Base-by-base conservation (phyloP, 2,329 filamentous ascomycete genomes). In the Reticulascus tulasneorum region DNA sequence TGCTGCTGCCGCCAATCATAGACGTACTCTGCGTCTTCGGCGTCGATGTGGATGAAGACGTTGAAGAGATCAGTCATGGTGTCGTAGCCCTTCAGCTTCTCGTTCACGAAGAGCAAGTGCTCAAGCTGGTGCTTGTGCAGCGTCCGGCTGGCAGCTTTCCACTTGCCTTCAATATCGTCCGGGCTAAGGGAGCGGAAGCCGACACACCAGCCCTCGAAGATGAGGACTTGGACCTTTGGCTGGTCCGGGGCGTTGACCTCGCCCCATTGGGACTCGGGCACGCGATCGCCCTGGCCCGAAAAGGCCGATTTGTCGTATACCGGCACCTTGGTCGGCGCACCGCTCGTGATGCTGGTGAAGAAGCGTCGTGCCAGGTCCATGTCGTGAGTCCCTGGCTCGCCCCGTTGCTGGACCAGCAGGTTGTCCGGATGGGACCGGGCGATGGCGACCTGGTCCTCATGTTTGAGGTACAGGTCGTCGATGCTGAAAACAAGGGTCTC, bases 121-220 rank as follows among this genome's bases (percentile, higher is more conserved):
- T 67, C 64, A 4, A 75, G 62, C 11, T 53, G 52, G 53, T 79
- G 70, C 39, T 45, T 59, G 49, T 58, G 63, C 28, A 71, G 68
- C 22, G 57, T 77, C 55, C 56, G 76, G 58, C 56, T 71, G 47
- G 62, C 62, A 34, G 66, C 61, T 58, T 71, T 74, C 53, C 68
- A 65, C 48, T 70, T 70, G 4, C 79, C 56, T 19, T 71, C 68
- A 5, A 77, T 56, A 6, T 73, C 67, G n/a, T 63, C 55, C 1
- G 71, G 59, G 20, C 64, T 50, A 10, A 90, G 59, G 1, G 83
- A 60, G 6, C 81, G 78, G 63, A 95, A 95, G 4, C 88, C 90
- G 10, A 94, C 79, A 58, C 84, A 93, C 90, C 89, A 95, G 13
- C 90, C 89, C 59, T 96, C 89, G 45, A 95, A 81, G 33, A 95